Evolutionary conservation across 1,139 yeast genomes (phyloP).

Genomic region (Protomyces macrosporus): DNA sequence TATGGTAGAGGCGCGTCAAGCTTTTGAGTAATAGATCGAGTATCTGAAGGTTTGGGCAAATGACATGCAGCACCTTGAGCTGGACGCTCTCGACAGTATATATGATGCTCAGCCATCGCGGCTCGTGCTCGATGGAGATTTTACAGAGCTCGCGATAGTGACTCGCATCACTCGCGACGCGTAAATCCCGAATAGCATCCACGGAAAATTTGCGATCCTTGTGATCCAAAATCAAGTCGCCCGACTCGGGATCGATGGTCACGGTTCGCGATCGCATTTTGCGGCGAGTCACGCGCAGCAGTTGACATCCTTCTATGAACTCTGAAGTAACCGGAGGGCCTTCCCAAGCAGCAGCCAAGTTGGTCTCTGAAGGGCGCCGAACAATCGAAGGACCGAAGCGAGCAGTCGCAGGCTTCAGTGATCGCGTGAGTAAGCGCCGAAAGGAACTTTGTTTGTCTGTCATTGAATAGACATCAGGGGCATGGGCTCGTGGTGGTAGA

Average conservation of each 20-base stretch:
- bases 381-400: neutral
- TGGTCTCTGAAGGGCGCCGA: neutral
- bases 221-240: constrained; percentile 51
- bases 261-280: constrained; percentile 56
- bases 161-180: constrained; percentile 64
- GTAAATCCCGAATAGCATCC: constrained; percentile 65
- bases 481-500: no score
- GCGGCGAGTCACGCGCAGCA: constrained; percentile 63
- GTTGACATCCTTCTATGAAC: constrained; percentile 38
- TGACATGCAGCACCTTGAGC: constrained; percentile 64
- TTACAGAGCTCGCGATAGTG: constrained; percentile 81
- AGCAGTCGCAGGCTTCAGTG: neutral
- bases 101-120: constrained; percentile 74
- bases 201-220: constrained; percentile 40
- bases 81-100: constrained; percentile 50
- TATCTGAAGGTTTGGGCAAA: constrained; percentile 62
- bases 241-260: constrained; percentile 44
- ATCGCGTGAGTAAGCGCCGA: neutral
- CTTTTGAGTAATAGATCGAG: constrained; percentile 51
- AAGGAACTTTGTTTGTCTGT: neutral
- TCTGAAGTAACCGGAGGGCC: neutral
- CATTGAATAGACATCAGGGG: neutral
- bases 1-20: constrained; percentile 44
- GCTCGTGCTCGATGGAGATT: constrained; percentile 58
- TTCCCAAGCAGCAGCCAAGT: neutral